These are phyloP conservation scores for Barnettozyma sucrosica DNA, from an alignment of 805 yeast genomes.

Conservation along the genomic window DNA sequence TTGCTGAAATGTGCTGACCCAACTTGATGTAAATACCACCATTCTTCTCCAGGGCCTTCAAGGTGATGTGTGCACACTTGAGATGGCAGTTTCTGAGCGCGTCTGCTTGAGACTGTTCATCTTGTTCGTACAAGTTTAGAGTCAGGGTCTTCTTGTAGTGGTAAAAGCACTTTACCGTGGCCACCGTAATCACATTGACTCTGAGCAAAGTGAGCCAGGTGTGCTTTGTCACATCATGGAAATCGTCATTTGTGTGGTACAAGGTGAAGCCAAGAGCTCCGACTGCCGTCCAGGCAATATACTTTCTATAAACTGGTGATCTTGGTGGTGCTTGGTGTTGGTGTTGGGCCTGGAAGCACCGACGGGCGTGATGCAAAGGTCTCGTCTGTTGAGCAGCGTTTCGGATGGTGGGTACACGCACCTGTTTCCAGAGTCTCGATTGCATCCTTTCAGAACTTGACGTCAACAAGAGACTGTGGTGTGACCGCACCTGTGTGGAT, in stretches of 20 bases:
- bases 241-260: slow-evolving; percentile 10
- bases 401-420: not conserved
- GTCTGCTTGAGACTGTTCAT: slow-evolving; percentile 33
- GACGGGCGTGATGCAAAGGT: not conserved
- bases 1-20: slow-evolving; percentile 91
- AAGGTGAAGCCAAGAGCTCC: slow-evolving; percentile 1
- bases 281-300: not conserved
- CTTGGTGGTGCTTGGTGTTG: not conserved
- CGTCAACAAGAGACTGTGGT: not conserved
- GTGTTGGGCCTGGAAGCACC: not conserved
- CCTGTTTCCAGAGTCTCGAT: not conserved
- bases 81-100: slow-evolving; percentile 66
- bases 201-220: slow-evolving; percentile 48
- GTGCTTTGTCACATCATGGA: slow-evolving; percentile 52
- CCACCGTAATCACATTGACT: slow-evolving; percentile 57
- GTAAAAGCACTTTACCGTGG: slow-evolving; percentile 68
- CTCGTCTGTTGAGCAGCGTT: not conserved
- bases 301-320: not conserved
- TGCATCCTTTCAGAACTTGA: not conserved
- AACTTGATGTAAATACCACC: slow-evolving; percentile 92
- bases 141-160: slow-evolving; percentile 57
- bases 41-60: slow-evolving; percentile 71
- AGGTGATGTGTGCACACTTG: slow-evolving; percentile 72
- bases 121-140: slow-evolving; percentile 35
- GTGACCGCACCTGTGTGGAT: not conserved